Evolutionary conservation across 352 stramenopile genomes (phyloP).

Genomic region (Phytopythium montanum): DNA sequence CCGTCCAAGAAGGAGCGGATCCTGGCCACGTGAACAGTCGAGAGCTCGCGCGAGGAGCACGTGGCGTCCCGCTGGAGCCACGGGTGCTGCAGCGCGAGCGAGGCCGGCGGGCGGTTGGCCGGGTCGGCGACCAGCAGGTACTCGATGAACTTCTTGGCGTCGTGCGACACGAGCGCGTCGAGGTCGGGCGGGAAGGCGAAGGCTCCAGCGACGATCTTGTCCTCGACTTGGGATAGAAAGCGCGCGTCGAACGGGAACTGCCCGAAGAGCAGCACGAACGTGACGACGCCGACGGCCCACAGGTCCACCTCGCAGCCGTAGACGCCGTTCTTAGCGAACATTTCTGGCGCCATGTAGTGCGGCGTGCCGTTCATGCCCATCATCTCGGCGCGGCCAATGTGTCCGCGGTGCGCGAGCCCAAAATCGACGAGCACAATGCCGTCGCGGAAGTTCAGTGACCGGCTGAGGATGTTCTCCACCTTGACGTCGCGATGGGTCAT

Average conservation of each 20-base stretch:
- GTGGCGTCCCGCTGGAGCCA: constrained; percentile 52
- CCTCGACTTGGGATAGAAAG: constrained; percentile 82
- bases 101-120: constrained; percentile 52
- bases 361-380: constrained; percentile 78
- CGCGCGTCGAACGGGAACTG: constrained; percentile 70
- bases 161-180: constrained; percentile 43
- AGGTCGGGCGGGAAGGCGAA: constrained; percentile 58
- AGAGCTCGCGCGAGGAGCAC: constrained; percentile 29
- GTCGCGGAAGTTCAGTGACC: constrained; percentile 30
- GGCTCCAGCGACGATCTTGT: constrained; percentile 68
- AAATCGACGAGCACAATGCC: constrained; percentile 79
- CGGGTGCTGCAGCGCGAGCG: constrained; percentile 60
- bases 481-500: constrained; percentile 86
- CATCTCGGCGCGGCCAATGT: constrained; percentile 39
- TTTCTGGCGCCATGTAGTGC: constrained; percentile 85
- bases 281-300: constrained; percentile 74
- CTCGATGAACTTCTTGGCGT: constrained; percentile 77
- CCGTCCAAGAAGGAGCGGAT: constrained; percentile 44
- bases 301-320: constrained; percentile 74
- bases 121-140: constrained; percentile 64
- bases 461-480: constrained; percentile 81
- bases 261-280: constrained; percentile 72
- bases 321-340: constrained; percentile 52
- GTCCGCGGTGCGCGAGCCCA: constrained; percentile 61
- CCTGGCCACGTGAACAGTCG: constrained; percentile 39